Base-by-base conservation (phyloP, 495 filamentous ascomycete genomes). In the Tuber microsphaerosporum region DNA sequence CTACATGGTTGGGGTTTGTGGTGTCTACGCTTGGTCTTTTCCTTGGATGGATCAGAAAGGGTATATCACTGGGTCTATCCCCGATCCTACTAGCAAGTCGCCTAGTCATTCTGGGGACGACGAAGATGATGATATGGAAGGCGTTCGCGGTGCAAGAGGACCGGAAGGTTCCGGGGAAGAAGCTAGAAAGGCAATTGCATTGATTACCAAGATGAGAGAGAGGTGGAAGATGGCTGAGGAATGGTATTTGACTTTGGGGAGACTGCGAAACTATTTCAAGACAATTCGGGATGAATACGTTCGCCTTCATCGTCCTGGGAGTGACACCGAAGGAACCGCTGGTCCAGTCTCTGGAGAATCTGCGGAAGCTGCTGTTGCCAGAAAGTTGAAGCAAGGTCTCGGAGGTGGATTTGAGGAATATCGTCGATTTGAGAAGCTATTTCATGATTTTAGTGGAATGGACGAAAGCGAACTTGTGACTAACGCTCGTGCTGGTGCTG, bases 361-460 rank as follows among this genome's bases (percentile, higher is more conserved):
- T 41, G 72, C 73, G 39, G 74, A 80, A 45, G 73, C 74, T 26
- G 77, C 75, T 71, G 75, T 82, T 41, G 74, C 73, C 16, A 70
- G 73, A 46, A 77, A 76, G 34, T 44, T 75, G 41, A 78, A 75
- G 71, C 80, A 77, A 31, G 90, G 87, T 16, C 73, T 77, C 70
- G 88, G 90, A 19, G 91, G 90, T 69, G 91, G 90, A 2, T 82
- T 92, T 0, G 91, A 92, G 76, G 92, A 94, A 81, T 93, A 92
- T 81, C 91, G 89, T 77, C 84, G 84, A 73, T 79, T 79, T 46
- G 77, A 79, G 71, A 79, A 79, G 51, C 82, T 87, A 2, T 87
- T 90, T 77, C 85, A 88, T 22, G 89, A 90, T 46, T 89, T 88
- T 77, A 88, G 87, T 20, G 85, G 81, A 26, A 84, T 87, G 41